These are phyloP conservation scores for Yarrowia sp. DNA, from an alignment of 805 yeast genomes.

Conservation along the genomic window DNA sequence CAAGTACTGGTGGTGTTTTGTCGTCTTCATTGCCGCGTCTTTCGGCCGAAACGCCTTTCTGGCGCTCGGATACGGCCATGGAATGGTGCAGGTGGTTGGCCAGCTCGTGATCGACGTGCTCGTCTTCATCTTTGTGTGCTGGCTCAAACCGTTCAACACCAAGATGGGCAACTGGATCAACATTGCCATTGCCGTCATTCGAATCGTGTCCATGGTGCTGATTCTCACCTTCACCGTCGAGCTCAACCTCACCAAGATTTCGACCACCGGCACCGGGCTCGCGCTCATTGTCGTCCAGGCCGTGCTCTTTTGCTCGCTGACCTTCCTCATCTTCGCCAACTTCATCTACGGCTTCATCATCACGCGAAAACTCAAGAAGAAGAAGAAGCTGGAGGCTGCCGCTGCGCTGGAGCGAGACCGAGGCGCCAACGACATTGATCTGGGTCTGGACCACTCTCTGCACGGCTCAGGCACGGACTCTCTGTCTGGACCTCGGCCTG, in stretches of 20 bases:
- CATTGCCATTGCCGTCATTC: slow-evolving; percentile 46
- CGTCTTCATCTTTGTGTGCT: slow-evolving; percentile 43
- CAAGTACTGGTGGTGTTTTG: slow-evolving; percentile 50
- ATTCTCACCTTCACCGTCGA: slow-evolving; percentile 48
- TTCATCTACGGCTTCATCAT: slow-evolving; percentile 30
- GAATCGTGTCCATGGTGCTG: slow-evolving; percentile 47
- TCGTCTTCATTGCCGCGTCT: slow-evolving; percentile 44
- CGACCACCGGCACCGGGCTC: slow-evolving; percentile 48
- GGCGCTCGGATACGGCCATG: slow-evolving; percentile 49
- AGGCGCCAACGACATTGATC: slow-evolving; percentile 17
- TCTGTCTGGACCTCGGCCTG: background rate
- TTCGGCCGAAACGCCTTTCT: slow-evolving; percentile 49
- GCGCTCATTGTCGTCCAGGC: slow-evolving; percentile 48
- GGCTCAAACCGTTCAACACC: slow-evolving; percentile 47
- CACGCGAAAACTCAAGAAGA: slow-evolving; percentile 27
- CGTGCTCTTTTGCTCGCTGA: slow-evolving; percentile 45
- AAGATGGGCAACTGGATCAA: slow-evolving; percentile 48
- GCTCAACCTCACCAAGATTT: slow-evolving; percentile 44
- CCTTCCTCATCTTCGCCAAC: slow-evolving; percentile 44
- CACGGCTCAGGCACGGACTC: slow-evolving; percentile 11
- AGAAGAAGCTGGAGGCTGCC: slow-evolving; percentile 26
- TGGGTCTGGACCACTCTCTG: slow-evolving; percentile 19
- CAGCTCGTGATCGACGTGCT: slow-evolving; percentile 48
- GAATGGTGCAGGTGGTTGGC: slow-evolving; percentile 49
- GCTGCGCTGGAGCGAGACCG: slow-evolving; percentile 34